These are phyloP conservation scores for Leptoxyphium fumago DNA, from an alignment of 2,329 filamentous ascomycete species.

Conservation along the genomic window DNA sequence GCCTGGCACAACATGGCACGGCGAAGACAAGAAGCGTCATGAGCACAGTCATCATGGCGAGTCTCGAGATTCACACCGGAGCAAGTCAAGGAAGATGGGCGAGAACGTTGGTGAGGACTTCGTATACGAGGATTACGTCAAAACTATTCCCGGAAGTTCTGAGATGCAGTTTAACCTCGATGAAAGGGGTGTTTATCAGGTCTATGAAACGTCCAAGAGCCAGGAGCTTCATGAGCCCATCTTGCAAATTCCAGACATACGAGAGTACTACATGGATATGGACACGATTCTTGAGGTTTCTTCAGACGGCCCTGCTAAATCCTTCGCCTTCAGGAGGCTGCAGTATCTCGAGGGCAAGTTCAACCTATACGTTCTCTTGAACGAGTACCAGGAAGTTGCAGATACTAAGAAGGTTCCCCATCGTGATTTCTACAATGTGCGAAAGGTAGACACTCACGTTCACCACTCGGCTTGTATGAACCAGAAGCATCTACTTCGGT, in stretches of 20 bases:
- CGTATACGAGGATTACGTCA: conserved; percentile 56
- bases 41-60: conserved; percentile 26
- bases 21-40: conserved; percentile 20
- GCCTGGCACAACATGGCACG: conserved; percentile 76
- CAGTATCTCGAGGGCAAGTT: conserved; percentile 97
- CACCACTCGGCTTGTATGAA: conserved; percentile 99
- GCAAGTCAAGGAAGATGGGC: conserved; percentile 63
- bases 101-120: conserved; percentile 90
- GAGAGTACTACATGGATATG: conserved; percentile 91
- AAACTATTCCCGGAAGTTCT: conserved; percentile 53
- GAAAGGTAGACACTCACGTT: conserved; percentile 97
- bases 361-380: conserved; percentile 81
- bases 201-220: conserved; percentile 58
- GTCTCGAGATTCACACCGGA: conserved; percentile 18
- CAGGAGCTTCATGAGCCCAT: conserved; percentile 52
- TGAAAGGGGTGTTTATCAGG: conserved; percentile 76
- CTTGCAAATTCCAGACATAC: conserved; percentile 73
- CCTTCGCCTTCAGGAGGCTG: conserved; percentile 84
- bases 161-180: conserved; percentile 69
- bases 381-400: conserved; percentile 95
- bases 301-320: conserved; percentile 90
- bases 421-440: conserved; percentile 96
- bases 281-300: conserved; percentile 79
- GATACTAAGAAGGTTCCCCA: conserved; percentile 97
- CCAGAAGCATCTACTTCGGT: conserved; percentile 91